Conservation (phyloP, 2,329 filamentous ascomycete species). For the Lachnellula hyalina region DNA sequence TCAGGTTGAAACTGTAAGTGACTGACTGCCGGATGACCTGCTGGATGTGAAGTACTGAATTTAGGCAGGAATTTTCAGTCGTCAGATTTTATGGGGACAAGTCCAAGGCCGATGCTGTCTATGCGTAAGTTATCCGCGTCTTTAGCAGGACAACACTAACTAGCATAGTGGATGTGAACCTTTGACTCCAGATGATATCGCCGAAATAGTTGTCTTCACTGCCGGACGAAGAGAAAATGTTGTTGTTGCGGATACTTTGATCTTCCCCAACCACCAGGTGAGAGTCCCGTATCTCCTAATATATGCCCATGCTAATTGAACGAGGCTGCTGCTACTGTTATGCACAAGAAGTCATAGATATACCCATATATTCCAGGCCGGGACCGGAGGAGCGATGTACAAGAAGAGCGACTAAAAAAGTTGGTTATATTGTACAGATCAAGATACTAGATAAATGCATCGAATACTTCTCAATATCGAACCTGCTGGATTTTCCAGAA, state of each 20-base stretch:
- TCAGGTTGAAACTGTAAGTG: slow-evolving; percentile 76
- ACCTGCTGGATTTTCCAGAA: too few species aligned
- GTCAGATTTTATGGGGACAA: slow-evolving; percentile 88
- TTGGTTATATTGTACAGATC: not conserved
- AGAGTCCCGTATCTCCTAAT: slow-evolving; percentile 25
- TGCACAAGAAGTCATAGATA: slow-evolving; percentile 37
- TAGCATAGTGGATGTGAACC: slow-evolving; percentile 64
- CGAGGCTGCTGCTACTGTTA: slow-evolving; percentile 37
- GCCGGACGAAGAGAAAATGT: slow-evolving; percentile 84
- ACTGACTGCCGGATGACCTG: slow-evolving; percentile 1
- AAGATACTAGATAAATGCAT: too few species aligned
- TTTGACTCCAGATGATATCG: slow-evolving; percentile 84
- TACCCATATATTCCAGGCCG: slow-evolving; percentile 25
- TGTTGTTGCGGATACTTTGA: slow-evolving; percentile 78
- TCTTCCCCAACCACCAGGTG: slow-evolving; percentile 89
- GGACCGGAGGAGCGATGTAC: slow-evolving; percentile 28
- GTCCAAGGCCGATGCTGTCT: slow-evolving; percentile 82
- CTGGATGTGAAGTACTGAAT: not conserved
- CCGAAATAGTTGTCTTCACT: slow-evolving; percentile 82
- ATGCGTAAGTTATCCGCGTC: slow-evolving; percentile 53
- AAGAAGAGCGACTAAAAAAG: slow-evolving; percentile 16
- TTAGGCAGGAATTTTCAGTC: slow-evolving; percentile 69
- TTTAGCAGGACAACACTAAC: slow-evolving; percentile 7
- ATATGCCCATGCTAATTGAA: slow-evolving; percentile 27
- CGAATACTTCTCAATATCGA: too few species aligned